Evolutionary conservation across 192 early-diverging fungal species (phyloP).

Genomic region (Coemansia sp.): DNA sequence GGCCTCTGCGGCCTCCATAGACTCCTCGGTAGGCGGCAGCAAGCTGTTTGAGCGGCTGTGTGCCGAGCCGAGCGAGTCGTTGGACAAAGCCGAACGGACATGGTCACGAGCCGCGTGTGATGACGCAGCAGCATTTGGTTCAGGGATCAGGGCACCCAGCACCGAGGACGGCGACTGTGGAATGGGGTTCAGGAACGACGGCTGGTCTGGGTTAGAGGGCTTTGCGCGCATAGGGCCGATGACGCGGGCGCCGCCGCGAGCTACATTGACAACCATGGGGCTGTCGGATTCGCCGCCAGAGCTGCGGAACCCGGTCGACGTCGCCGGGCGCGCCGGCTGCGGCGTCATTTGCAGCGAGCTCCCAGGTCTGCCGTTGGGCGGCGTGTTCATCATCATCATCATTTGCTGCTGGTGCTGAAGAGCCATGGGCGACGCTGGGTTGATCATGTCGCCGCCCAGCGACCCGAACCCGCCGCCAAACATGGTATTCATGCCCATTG

Average conservation of each 20-base stretch:
- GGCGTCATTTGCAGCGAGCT: slow-evolving; percentile 44
- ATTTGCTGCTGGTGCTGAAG: slow-evolving; percentile 32
- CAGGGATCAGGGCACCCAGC: slow-evolving; percentile 29
- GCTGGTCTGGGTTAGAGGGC: slow-evolving; percentile 15
- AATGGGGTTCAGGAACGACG: slow-evolving; percentile 50
- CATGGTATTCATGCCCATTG: slow-evolving; percentile 30
- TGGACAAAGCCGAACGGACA: slow-evolving; percentile 46
- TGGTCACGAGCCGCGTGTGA: slow-evolving; percentile 16
- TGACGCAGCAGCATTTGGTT: neutral
- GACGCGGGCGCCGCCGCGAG: slow-evolving; percentile 52
- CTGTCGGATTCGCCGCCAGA: slow-evolving; percentile 21
- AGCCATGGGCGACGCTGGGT: slow-evolving; percentile 27
- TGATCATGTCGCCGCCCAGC: slow-evolving; percentile 31
- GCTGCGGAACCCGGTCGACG: slow-evolving; percentile 39
- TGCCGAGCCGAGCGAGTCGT: slow-evolving; percentile 32
- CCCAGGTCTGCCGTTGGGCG: slow-evolving; percentile 32
- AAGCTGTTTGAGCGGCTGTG: slow-evolving; percentile 51
- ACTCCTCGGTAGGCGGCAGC: slow-evolving; percentile 36
- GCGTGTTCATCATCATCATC: slow-evolving; percentile 11
- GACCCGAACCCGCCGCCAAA: slow-evolving; percentile 55
- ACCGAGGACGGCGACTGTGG: slow-evolving; percentile 52
- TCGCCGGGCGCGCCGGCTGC: slow-evolving; percentile 36
- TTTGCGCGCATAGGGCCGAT: slow-evolving; percentile 52
- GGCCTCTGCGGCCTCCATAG: slow-evolving; percentile 53
- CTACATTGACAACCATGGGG: slow-evolving; percentile 47